Percentiles rank a stretch among this genome's conserved stretches.
phyloP scores from a whole-genome alignment of 345 rosid species.

The Eucalyptus cladocalyx region DNA sequence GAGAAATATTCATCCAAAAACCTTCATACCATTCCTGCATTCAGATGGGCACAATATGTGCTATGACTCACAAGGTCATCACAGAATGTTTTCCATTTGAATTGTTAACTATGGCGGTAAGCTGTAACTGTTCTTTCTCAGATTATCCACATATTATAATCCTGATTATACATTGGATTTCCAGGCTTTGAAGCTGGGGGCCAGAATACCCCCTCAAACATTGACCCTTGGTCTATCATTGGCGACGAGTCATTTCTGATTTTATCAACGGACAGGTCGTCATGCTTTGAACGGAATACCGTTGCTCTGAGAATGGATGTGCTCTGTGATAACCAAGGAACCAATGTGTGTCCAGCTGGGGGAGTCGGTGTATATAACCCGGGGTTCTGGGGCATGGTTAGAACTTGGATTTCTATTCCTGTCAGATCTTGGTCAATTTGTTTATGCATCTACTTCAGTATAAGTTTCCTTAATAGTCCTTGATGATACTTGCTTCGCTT shows the following conservation, averaged over 20 bases:
- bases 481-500: not conserved
- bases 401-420: not conserved
- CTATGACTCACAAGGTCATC: not conserved
- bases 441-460: not conserved
- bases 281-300: conserved; percentile 76
- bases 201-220: conserved; percentile 68
- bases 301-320: conserved; percentile 82
- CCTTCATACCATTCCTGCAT: not conserved
- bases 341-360: conserved; percentile 50
- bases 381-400: conserved; percentile 99
- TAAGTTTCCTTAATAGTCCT: not conserved
- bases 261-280: conserved; percentile 84
- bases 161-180: not conserved
- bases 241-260: conserved; percentile 46
- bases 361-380: conserved; percentile 95
- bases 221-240: conserved; percentile 79
- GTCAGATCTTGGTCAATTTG: not conserved
- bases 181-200: conserved; percentile 99
- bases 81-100: not conserved
- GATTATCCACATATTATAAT: not conserved
- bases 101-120: not conserved
- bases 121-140: not conserved
- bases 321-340: conserved; percentile 45
- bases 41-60: not conserved
- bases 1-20: not conserved